Evolutionary conservation across 106 monocot genomes (phyloP).

Genomic region (Triglochin maritima): DNA sequence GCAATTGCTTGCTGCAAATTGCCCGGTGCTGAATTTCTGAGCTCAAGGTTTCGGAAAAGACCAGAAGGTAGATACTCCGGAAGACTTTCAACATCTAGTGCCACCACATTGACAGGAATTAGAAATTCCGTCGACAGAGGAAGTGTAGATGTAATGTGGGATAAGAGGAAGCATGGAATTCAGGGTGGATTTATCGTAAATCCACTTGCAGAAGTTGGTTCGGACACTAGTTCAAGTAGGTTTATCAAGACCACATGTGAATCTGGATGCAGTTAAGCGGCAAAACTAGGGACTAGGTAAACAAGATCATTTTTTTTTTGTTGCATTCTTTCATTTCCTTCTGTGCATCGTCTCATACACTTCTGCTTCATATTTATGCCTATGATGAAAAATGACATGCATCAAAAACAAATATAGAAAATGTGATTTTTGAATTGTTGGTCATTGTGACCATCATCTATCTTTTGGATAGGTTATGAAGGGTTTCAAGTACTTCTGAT

Average conservation of each 20-base stretch:
- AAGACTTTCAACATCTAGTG: constrained; percentile 21
- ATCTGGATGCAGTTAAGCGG: not conserved
- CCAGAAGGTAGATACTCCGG: constrained; percentile 52
- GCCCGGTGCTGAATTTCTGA: constrained; percentile 69
- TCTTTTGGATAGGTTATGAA: too few relatives aligned
- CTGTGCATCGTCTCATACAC: too few relatives aligned
- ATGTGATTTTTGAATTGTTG: too few relatives aligned
- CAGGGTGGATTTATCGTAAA: constrained; percentile 44
- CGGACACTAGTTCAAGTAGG: constrained; percentile 13
- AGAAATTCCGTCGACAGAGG: constrained; percentile 18
- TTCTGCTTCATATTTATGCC: too few relatives aligned
- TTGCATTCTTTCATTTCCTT: too few relatives aligned
- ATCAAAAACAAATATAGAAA: too few relatives aligned
- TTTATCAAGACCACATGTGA: constrained; percentile 4
- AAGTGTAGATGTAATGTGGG: constrained; percentile 22
- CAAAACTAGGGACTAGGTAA: too few relatives aligned
- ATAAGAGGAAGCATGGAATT: constrained; percentile 26
- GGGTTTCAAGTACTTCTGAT: too few relatives aligned
- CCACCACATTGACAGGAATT: constrained; percentile 3
- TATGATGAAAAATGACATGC: too few relatives aligned
- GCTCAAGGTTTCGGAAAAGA: constrained; percentile 74
- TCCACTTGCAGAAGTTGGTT: constrained; percentile 48
- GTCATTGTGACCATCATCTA: too few relatives aligned
- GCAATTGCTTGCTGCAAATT: constrained; percentile 55
- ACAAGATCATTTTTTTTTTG: too few relatives aligned